Conservation (phyloP, 257 asterid species). For the Lycium barbarum region DNA sequence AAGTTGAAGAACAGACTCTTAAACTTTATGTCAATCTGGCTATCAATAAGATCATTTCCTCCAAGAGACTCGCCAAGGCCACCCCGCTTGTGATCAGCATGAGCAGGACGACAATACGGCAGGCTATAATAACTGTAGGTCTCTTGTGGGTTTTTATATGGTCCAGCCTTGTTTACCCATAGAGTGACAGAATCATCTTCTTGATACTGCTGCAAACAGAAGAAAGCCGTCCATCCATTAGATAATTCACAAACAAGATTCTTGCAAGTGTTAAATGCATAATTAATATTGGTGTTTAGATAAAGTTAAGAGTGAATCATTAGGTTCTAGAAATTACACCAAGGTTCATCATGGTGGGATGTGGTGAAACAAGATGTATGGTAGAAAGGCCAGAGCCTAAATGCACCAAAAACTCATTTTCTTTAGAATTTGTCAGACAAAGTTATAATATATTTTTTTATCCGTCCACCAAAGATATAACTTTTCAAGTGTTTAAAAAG, state of each 20-base stretch:
- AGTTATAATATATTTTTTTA: too few relatives aligned
- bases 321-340: background rate
- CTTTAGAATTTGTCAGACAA: too few relatives aligned
- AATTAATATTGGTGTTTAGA: background rate
- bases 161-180: slow-evolving; percentile 80
- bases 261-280: background rate
- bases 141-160: slow-evolving; percentile 80
- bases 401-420: too few relatives aligned
- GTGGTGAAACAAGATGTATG: too few relatives aligned
- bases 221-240: background rate
- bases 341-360: too few relatives aligned
- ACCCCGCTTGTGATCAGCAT: slow-evolving; percentile 62
- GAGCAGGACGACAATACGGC: slow-evolving; percentile 66
- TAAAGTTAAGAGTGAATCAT: background rate
- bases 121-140: slow-evolving; percentile 78
- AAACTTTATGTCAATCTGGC: slow-evolving; percentile 70
- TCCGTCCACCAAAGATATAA: too few relatives aligned
- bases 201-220: slow-evolving; percentile 58
- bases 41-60: slow-evolving; percentile 75
- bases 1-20: slow-evolving; percentile 49
- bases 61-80: slow-evolving; percentile 77
- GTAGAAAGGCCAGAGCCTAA: too few relatives aligned
- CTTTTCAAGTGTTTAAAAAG: too few relatives aligned
- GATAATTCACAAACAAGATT: background rate
- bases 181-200: slow-evolving; percentile 58